phyloP scores from a whole-genome alignment of 2,329 filamentous ascomycete genomes.

The Colletotrichum limetticola region DNA sequence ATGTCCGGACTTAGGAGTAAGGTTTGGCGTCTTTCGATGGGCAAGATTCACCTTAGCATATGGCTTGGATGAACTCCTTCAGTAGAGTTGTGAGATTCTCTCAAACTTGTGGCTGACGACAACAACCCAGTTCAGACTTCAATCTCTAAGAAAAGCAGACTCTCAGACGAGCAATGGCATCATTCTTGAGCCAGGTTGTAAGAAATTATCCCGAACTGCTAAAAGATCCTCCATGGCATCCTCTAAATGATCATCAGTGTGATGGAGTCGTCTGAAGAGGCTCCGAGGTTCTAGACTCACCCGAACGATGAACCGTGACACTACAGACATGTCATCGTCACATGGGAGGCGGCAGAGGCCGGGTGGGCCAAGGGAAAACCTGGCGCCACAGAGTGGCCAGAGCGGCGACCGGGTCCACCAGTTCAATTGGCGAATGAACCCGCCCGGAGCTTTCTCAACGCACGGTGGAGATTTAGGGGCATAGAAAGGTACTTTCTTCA shows the following conservation, averaged over 20 bases:
- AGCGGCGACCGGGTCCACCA: constrained; percentile 12
- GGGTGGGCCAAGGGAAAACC: constrained; percentile 3
- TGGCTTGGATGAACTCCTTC: background rate
- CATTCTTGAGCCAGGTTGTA: too few relatives aligned
- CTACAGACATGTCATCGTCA: constrained; percentile 23
- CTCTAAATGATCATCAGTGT: background rate
- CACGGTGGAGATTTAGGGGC: constrained; percentile 6
- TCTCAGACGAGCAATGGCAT: background rate
- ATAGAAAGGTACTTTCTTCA: constrained; percentile 6
- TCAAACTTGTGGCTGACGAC: background rate
- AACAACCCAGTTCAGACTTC: background rate
- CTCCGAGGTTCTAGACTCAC: constrained; percentile 11
- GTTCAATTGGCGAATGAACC: constrained; percentile 25
- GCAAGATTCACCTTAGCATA: background rate
- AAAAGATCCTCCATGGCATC: background rate
- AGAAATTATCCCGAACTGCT: background rate
- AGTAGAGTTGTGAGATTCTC: background rate
- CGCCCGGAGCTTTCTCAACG: constrained; percentile 31
- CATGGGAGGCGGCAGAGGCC: constrained; percentile 24
- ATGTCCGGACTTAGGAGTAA: too few relatives aligned
- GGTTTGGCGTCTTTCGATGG: background rate
- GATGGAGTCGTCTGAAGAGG: constrained; percentile 4
- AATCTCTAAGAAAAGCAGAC: too few relatives aligned
- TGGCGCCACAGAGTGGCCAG: constrained; percentile 24
- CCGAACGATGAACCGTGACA: constrained; percentile 8